Percentiles rank a stretch among this genome's conserved stretches.
These are phyloP conservation scores for Fusarium sp. DNA, from an alignment of 2,329 filamentous ascomycete species.

Conservation along the genomic window DNA sequence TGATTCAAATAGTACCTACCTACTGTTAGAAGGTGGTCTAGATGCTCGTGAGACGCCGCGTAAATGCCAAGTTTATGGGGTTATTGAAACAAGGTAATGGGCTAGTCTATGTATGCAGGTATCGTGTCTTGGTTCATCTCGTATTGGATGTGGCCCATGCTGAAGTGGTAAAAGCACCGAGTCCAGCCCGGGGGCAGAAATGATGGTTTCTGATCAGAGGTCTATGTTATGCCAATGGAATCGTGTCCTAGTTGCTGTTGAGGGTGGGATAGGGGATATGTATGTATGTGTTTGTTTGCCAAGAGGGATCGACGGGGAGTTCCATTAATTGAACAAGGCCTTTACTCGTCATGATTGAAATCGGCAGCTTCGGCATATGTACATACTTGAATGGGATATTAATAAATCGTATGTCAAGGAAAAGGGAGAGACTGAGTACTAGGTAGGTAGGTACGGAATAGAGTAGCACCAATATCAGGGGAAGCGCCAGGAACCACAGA, in stretches of 20 bases:
- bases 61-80: constrained; percentile 2
- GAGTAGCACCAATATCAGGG: neutral
- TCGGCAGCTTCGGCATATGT: too few relatives aligned
- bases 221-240: too few relatives aligned
- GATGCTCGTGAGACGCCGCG: constrained; percentile 13
- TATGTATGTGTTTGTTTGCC: too few relatives aligned
- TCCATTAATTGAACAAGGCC: too few relatives aligned
- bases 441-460: too few relatives aligned
- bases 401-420: neutral
- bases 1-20: neutral
- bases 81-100: constrained; percentile 2
- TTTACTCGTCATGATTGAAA: too few relatives aligned
- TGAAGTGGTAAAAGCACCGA: neutral
- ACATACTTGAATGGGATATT: too few relatives aligned
- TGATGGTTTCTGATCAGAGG: too few relatives aligned
- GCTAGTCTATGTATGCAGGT: constrained; percentile 1
- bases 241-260: too few relatives aligned
- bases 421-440: constrained; percentile 11
- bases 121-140: neutral
- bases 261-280: too few relatives aligned
- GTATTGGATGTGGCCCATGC: constrained; percentile 3
- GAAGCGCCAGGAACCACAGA: constrained; percentile 1
- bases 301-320: too few relatives aligned
- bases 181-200: too few relatives aligned
- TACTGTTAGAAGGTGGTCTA: constrained; percentile 13